Evolutionary conservation across 176 grass and related monocot species (phyloP), one percentile per base, ranked within the genome.

Genomic region (Themeda triandra): DNA sequence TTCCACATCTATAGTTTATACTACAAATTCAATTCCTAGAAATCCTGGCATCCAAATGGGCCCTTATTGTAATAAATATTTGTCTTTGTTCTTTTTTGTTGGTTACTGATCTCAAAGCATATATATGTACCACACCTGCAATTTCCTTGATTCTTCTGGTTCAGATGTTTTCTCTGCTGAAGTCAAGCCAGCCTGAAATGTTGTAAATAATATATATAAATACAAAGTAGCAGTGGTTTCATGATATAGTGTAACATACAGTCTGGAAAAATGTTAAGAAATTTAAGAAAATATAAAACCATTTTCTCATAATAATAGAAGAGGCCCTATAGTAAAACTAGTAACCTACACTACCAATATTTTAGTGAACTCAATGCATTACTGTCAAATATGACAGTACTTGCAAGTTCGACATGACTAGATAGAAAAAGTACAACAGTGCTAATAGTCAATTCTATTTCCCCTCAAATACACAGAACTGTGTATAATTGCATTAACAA

Each of bases 131-230:
- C 53, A 65, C 84, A 95, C 94, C 91, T 93, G 88, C 77, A 99
- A 73, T 66, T 91, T 66, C 65, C 92, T 94, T 56, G 91, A 85
- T 40, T 99, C 93, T 71, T 99, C 93, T 59, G 96, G 86, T 88
- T 99, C 96, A 70, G 85, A 92, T 87, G 83, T 77, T 87, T 84
- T 94, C 86, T 99, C 96, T 87, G 89, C 78, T 71, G 88, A 79
- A 59, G 89, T 92, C 77, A 90, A 88, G 35, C 96, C 96, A 69
- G 40, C 91, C 96, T 98, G 86, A 86, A 87, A 92, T 75, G 49
- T 21, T 73, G 63, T 72, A 77, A 44, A 70, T 54, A 80, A 9
- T 81, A 13, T 17, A 69, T 10, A 69, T 48, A 33, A 54, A 46
- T 13, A 81, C 19, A 54, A 27, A 54, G 45, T 36, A 23, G 33